Base-by-base conservation (phyloP, 495 filamentous ascomycete genomes). In the Penicillium fimorum region DNA sequence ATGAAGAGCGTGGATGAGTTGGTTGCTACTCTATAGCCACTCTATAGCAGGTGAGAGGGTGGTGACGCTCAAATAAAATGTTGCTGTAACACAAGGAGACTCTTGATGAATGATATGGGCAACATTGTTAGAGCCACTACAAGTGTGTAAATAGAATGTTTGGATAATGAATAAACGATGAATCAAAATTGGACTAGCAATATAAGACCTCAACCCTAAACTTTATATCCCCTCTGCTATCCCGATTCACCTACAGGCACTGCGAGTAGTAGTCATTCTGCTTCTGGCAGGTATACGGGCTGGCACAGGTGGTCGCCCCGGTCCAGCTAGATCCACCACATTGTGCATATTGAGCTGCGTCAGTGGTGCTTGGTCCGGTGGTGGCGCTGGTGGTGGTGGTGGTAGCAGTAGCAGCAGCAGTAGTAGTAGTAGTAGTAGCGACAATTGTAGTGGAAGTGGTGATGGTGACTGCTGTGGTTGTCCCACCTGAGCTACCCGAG, bases 281-380 rank as follows among this genome's bases (percentile, higher is more conserved):
- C 48, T 69, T 63, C 32, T 62, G 63, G 62, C 75, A 79, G 40
- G 65, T 75, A 27, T 64, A 73, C 4, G 65, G 66, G 42, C 62
- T 72, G 4, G 35, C 73, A 50, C 82, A 84, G n/a, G 66, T 69
- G 0, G 74, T 81, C 46, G 76, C 65, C 1, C 82, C 82, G 3
- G 64, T 74, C 62, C 70, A 83, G 20, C 67, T 66, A n/a, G 32
- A 44, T 0, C 82, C 81, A 38, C 80, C 80, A 43, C 81, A 83
- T 58, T 84, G 81, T 4, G 59, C 64, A 55, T 67, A 81, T 50
- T 71, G 72, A 25, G 62, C 51, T 13, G 66, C 69, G 24, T 64
- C 66, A 3, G 58, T 65, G 35, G 41, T 41, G 40, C 58, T 56
- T 6, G 64, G 41, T 38, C 63, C 69, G 3, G 50, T 51, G n/a